These are phyloP conservation scores for Saitozyma sp. DNA, from an alignment of 768 basidiomycete species.

Conservation along the genomic window DNA sequence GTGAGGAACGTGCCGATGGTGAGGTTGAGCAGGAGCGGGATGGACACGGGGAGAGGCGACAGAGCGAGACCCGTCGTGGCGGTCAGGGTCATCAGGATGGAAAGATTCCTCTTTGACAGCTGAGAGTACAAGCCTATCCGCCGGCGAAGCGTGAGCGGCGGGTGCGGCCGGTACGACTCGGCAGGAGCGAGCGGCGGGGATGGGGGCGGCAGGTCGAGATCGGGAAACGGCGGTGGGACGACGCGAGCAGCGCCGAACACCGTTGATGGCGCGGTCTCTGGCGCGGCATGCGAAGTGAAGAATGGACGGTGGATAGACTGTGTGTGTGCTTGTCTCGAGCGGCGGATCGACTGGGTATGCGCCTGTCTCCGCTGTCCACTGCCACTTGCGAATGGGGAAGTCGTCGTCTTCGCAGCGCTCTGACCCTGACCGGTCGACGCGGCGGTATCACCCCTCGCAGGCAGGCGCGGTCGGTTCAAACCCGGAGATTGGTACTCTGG, in stretches of 20 bases:
- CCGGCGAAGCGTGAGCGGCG: conserved; percentile 56
- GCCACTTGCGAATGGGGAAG: background rate
- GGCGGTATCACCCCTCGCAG: background rate
- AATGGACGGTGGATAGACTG: conserved; percentile 32
- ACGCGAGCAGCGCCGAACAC: conserved; percentile 31
- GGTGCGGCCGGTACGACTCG: conserved; percentile 38
- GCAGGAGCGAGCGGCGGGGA: conserved; percentile 31
- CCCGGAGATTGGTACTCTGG: background rate
- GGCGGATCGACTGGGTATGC: conserved; percentile 12
- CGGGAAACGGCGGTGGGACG: conserved; percentile 23
- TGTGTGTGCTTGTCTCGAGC: conserved; percentile 25
- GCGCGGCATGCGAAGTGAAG: conserved; percentile 30
- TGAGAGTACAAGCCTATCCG: conserved; percentile 68
- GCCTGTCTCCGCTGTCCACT: background rate
- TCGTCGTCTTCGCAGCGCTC: background rate
- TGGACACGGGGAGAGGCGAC: conserved; percentile 78
- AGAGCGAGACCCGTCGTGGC: conserved; percentile 91
- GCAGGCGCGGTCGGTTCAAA: too few relatives aligned
- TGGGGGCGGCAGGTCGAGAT: conserved; percentile 35
- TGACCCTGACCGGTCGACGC: background rate
- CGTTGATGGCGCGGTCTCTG: conserved; percentile 17
- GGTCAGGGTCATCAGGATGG: conserved; percentile 78
- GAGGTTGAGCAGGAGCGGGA: conserved; percentile 81
- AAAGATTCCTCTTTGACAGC: conserved; percentile 81
- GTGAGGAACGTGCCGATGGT: conserved; percentile 88